A percentile compares a stretch with the other conserved stretches of the same genome.
These are phyloP conservation scores for Phoma herbarum DNA, from an alignment of 2,329 filamentous ascomycete genomes.

Conservation along the genomic window DNA sequence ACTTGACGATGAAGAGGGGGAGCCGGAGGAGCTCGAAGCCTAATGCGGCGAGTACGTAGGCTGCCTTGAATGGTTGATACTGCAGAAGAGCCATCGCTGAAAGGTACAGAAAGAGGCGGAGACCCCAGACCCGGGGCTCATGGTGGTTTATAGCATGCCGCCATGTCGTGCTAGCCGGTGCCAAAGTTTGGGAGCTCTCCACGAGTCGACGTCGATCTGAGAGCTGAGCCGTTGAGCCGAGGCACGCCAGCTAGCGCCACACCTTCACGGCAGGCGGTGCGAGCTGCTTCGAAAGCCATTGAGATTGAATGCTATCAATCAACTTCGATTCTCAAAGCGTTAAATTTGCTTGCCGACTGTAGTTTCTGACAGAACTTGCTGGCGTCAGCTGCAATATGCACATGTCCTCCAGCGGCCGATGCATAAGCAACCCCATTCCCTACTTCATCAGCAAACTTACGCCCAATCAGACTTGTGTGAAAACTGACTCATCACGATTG, in stretches of 20 bases:
- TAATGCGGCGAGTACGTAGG: slow-evolving; percentile 50
- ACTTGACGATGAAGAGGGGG: slow-evolving; percentile 54
- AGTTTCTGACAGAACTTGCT: not conserved
- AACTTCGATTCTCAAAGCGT: not conserved
- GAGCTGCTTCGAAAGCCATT: not conserved
- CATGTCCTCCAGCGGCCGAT: not conserved
- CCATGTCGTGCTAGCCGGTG: slow-evolving; percentile 5
- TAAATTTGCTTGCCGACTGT: not conserved
- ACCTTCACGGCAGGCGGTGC: not conserved
- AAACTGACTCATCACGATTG: not conserved
- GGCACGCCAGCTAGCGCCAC: slow-evolving; percentile 5
- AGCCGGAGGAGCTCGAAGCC: slow-evolving; percentile 47
- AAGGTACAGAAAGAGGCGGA: too few species aligned
- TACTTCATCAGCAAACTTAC: not conserved
- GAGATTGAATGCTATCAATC: not conserved
- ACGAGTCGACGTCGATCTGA: slow-evolving; percentile 2
- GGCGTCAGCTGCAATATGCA: not conserved
- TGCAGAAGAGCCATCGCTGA: slow-evolving; percentile 35
- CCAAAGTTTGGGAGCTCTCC: slow-evolving; percentile 3
- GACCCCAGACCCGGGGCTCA: not conserved
- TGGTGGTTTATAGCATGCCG: slow-evolving; percentile 9
- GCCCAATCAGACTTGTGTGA: not conserved
- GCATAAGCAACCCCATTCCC: not conserved
- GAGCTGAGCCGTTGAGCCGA: slow-evolving; percentile 15
- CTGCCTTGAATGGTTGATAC: slow-evolving; percentile 53